Base-by-base conservation (phyloP, 441 rosid genomes). In the Populus trichocarpa region DNA sequence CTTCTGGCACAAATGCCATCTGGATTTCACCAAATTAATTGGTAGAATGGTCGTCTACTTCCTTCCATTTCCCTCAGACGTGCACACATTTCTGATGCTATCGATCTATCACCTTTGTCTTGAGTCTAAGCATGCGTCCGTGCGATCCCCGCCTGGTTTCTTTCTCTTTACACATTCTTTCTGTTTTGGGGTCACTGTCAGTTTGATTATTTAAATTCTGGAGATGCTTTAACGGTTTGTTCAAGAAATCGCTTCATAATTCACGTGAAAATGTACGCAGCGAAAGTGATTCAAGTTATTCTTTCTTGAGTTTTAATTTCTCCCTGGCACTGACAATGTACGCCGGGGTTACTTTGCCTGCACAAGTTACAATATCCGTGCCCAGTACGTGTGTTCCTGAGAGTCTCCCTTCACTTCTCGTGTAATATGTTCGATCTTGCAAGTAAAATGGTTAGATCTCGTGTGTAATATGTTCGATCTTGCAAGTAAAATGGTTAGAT, bases 111-210 rank as follows among this genome's bases (percentile, higher is more conserved):
- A 42, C 57, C 57, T 14, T 14, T 46, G 57, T 46, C 57, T 46
- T 14, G 57, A 46, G 20, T 46, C 57, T 4, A 46, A 46, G 57
- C 57, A 46, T 46, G 2, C 57, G 20, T 46, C 20, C 57, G 57
- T 13, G 57, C 57, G 18, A 46, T 14, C 57, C 57, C 46, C 57
- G n/a, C 35, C 57, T 25, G 23, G 10, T 78, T 78, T 35, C 84
- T 72, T 75, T 67, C 59, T 33, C 46, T 13, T 59, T 61, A 75
- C 77, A 67, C 77, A 78, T 82, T 71, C 77, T 33, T 28, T 26
- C 11, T 30, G 71, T 66, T 75, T 14, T 20, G 35, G 22, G 16
- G 40, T 53, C 32, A n/a, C 72, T 22, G 32, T 72, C 71, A 18
- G 4, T 64, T 77, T 5, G 20, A 46, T 14, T 35, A 64, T 78